Conservation (phyloP, 2,329 filamentous ascomycete genomes). For the Nannizziopsis barbatae region DNA sequence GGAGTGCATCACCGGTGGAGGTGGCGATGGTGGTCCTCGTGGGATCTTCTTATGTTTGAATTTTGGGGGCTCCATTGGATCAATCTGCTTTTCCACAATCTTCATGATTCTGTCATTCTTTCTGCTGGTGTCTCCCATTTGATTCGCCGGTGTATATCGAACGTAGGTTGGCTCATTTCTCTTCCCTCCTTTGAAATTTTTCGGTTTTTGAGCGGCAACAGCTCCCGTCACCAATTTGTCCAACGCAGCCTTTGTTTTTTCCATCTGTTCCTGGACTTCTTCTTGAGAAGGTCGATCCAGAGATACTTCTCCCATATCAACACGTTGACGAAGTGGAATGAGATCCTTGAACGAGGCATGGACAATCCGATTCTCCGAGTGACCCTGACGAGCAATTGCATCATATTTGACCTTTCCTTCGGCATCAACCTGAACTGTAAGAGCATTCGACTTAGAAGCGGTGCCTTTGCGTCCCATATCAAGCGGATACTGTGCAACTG, state of each 20-base stretch:
- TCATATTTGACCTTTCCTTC: conserved; percentile 95
- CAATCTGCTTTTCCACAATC: conserved; percentile 85
- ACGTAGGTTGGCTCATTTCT: conserved; percentile 85
- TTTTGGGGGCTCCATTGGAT: conserved; percentile 94
- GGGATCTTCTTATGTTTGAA: conserved; percentile 99
- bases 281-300: conserved; percentile 75
- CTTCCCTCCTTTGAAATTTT: conserved; percentile 75
- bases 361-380: conserved; percentile 70
- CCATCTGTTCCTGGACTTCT: conserved; percentile 69
- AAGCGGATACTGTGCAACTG: conserved; percentile 87
- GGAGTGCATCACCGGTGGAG: conserved; percentile 88
- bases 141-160: conserved; percentile 86
- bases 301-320: conserved; percentile 83
- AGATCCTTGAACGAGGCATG: conserved; percentile 95
- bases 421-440: conserved; percentile 81
- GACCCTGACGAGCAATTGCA: conserved; percentile 81
- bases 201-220: conserved; percentile 85
- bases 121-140: conserved; percentile 78
- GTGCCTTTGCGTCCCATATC: conserved; percentile 79
- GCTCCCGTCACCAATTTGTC: conserved; percentile 73
- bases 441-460: conserved; percentile 63
- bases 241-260: conserved; percentile 78
- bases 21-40: conserved; percentile 79
- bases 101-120: conserved; percentile 97
- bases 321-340: conserved; percentile 84